Conservation (phyloP, 345 rosid species). For the Clarkia xantiana region DNA sequence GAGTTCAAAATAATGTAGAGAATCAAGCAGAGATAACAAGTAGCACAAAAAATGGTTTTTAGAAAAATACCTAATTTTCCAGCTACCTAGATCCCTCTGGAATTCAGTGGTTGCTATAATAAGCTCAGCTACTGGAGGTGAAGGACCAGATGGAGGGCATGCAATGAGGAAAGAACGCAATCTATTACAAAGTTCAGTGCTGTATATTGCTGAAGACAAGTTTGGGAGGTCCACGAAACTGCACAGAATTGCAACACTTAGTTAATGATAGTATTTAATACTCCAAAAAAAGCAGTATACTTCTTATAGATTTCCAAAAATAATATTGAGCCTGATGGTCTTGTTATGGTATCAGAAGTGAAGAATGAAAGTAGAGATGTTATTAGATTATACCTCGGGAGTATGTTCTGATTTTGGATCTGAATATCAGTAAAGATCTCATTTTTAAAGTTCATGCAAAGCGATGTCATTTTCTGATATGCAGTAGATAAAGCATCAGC, state of each 20-base stretch:
- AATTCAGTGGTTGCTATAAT: slow-evolving; percentile 89
- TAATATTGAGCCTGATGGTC: no score
- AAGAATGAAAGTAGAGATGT: no score
- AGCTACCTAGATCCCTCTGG: slow-evolving; percentile 76
- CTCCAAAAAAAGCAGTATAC: no score
- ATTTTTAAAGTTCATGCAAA: slow-evolving; percentile 60
- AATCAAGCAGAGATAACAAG: background rate
- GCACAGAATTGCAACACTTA: slow-evolving; percentile 8
- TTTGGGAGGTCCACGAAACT: slow-evolving; percentile 89
- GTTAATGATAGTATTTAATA: no score
- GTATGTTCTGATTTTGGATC: slow-evolving; percentile 81
- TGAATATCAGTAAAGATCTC: slow-evolving; percentile 83
- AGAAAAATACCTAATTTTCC: slow-evolving; percentile 61
- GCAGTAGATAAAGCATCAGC: slow-evolving; percentile 60
- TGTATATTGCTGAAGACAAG: slow-evolving; percentile 78
- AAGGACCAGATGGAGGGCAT: slow-evolving; percentile 91
- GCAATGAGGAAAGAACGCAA: slow-evolving; percentile 78
- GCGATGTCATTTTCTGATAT: slow-evolving; percentile 75
- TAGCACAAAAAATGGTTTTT: slow-evolving; percentile 3
- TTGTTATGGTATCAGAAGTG: no score
- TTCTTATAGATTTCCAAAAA: no score
- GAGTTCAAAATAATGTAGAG: background rate
- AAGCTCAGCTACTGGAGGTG: slow-evolving; percentile 81
- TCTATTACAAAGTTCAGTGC: slow-evolving; percentile 80
- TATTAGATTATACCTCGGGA: slow-evolving; percentile 50